Base-by-base conservation (phyloP, 106 monocot genomes). In the Phalaenopsis equestris region DNA sequence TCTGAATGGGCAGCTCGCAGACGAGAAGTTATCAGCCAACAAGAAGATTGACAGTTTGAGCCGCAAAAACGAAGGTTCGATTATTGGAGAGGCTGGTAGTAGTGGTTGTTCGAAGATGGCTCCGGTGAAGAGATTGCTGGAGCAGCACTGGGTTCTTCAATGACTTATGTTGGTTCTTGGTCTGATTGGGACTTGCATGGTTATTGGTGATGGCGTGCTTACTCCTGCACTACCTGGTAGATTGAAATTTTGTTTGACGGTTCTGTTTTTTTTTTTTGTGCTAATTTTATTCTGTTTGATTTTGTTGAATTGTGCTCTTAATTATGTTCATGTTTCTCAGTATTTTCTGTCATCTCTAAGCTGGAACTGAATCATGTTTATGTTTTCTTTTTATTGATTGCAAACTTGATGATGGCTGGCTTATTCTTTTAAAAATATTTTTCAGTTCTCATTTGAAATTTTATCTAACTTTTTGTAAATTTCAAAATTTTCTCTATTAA, bases 341-440 rank as follows among this genome's bases (percentile, higher is more conserved):
- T 97, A 72, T 97, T 94, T 76, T 94, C 96, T 19, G 96, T 94
- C 2, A 90, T 97, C 41, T 94, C 96, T 21, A 94, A 94, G 36
- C 86, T 97, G 37, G 94, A 97, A 77, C 87, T 97, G 79, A 90
- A 92, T 38, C 96, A 97, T 64, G 89, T 88, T 85, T 97, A 94
- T 97, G 90, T 30, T 30, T 30, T n/a, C 45, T 74, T 70, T 18
- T 74, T 2, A 90, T 86, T 18, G 43, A 48, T 6, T 8, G 23
- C 56, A 49, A 76, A 48, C 23, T 76, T 76, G 4, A 5, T 76
- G 19, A 48, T 42, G 42, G 14, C 11, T 43, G 42, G 38, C 11
- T 68, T 68, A 36, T 30, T 36, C 10, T 21, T 61, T 5, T 65
- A 23, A 8, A 65, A 65, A 65, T 23, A 6, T 8, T 23, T 65